Evolutionary conservation across 2,329 filamentous ascomycete species (phyloP), one percentile per base, ranked within the genome.

Genomic region (Neonectria hederae): DNA sequence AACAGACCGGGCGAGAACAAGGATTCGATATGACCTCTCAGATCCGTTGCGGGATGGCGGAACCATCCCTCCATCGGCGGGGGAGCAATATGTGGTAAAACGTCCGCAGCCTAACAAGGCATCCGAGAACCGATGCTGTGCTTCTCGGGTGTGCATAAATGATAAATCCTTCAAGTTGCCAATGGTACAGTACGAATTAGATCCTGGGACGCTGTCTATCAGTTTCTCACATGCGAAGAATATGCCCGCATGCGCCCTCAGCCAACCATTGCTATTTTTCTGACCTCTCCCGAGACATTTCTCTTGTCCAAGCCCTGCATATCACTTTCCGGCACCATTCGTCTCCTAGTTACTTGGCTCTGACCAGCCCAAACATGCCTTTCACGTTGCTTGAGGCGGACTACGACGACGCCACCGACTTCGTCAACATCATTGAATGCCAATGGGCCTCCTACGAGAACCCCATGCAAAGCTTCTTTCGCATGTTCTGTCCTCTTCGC

Each of bases 401-500:
- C 32, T 57, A 21, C 10, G 38, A 42, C 1, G n/a, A 53, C 4
- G 38, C 59, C 13, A 24, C 54, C 0, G 70, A 72, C 52, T 72
- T 72, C 42, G 55, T 54, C 22, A 55, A 70, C 22, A 43, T 70
- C n/a, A 66, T 72, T n/a, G 60, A 66, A 6, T 70, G 65, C 2
- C 65, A 71, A 58, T 71, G 68, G 65, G 24, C 40, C 3, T 49
- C 65, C 2, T 72, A 70, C 8, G 67, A 71, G 22, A 60, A 62
- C 3, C 65, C 70, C 0, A 46, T 51, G 8, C 68, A 69, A 14
- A 61, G 21, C 0, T 72, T 72, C 51, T 71, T 66, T 19, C 67
- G 70, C 52, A 63, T 72, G 49, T 70, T 72, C 7, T 72, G 68
- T n/a, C 69, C 65, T 0, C 32, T 72, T 2, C 22, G 26, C 0